Evolutionary conservation across 441 rosid genomes (phyloP), one percentile per base, ranked within the genome.

Genomic region (Flueggea neowawraea): DNA sequence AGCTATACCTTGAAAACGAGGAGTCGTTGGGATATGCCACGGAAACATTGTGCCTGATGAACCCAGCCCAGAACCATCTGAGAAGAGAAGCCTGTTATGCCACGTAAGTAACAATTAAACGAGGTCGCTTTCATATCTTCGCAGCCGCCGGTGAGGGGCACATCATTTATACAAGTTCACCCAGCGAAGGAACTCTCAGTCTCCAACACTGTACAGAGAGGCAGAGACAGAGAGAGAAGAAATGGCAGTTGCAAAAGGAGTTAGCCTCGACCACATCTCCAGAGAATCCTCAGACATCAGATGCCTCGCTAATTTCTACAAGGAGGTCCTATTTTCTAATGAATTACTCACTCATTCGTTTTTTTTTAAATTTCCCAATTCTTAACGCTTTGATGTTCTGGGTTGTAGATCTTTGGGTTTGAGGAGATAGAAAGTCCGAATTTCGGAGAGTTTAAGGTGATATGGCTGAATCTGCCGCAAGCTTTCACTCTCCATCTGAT

Each of bases 281-380:
- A 77, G 98, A 72, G 96, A 87, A 70, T 87, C 96, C 47, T 75
- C 91, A 4, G 86, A 87, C 67, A 31, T 87, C 50, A 65, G 70
- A 57, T 88, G 85, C 58, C 93, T 91, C 16, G 91, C 95, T 36
- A 31, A 74, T 16, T 89, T 87, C 75, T 89, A 92, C 85, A 74
- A 80, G 75, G 86, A 89, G 86, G 96, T 85, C 43, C 6, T 13
- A 14, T 39, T 51, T 32, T 50, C 48, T 8, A 36, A 36, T 36
- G 6, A 36, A 36, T 47, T 6, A 5, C 2, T 12, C 9, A 28
- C 3, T 55, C 10, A 39, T 39, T 17, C 10, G 28, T 63, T 33
- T 28, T 10, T 7, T 39, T 2, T n/a, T 12, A 22, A 22, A 12
- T 49, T 8, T 5, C 11, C 3, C 31, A 16, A 31, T 51, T 53